Percentiles rank a stretch among this genome's conserved stretches.
Conservation (phyloP, 805 yeast genomes). For the Grigorovia transvaalensis region DNA sequence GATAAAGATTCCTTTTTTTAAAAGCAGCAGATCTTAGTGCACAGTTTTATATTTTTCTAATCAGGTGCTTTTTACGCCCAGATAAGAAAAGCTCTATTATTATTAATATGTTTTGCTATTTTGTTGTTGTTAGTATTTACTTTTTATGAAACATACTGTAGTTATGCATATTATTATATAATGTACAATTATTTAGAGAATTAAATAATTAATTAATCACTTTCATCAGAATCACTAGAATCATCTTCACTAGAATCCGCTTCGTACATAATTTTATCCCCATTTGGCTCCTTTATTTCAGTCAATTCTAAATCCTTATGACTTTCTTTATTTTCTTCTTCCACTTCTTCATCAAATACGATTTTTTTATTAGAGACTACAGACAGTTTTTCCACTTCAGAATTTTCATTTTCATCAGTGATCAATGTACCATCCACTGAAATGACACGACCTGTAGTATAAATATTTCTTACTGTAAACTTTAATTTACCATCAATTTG, state of each 20-base stretch:
- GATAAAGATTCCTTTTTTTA: too few relatives aligned
- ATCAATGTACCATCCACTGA: slow-evolving; percentile 83
- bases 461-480: slow-evolving; percentile 64
- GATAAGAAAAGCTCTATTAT: too few relatives aligned
- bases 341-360: slow-evolving; percentile 38
- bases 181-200: neutral
- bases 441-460: slow-evolving; percentile 68
- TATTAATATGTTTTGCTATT: neutral
- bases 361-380: slow-evolving; percentile 39
- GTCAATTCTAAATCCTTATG: slow-evolving; percentile 28
- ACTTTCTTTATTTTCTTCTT: slow-evolving; percentile 27
- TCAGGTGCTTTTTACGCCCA: too few relatives aligned
- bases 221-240: slow-evolving; percentile 1
- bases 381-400: slow-evolving; percentile 45
- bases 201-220: slow-evolving; percentile 1
- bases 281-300: slow-evolving; percentile 26
- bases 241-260: slow-evolving; percentile 25
- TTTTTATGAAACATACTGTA: too few relatives aligned
- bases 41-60: too few relatives aligned
- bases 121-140: neutral
- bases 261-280: slow-evolving; percentile 28
- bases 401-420: slow-evolving; percentile 18
- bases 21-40: too few relatives aligned
- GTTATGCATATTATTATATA: neutral
- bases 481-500: slow-evolving; percentile 74